Evolutionary conservation across 2,329 filamentous ascomycete species (phyloP).

Genomic region (Colletotrichum sp.): DNA sequence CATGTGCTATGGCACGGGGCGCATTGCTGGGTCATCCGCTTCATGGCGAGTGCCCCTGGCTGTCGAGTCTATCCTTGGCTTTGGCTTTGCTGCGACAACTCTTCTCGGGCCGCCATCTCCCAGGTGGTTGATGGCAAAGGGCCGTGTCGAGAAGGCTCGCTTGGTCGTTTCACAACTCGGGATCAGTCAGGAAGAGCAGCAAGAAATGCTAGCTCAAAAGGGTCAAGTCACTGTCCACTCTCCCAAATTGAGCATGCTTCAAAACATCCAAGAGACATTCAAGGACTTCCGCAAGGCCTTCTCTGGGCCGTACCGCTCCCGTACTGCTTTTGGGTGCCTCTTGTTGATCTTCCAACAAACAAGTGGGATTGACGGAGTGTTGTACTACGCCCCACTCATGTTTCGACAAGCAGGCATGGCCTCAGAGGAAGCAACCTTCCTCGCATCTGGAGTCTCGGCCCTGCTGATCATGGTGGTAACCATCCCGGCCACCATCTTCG

Average conservation of each 20-base stretch:
- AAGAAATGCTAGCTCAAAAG: not conserved
- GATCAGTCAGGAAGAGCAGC: not conserved
- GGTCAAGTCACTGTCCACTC: conserved; percentile 24
- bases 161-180: not conserved
- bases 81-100: conserved; percentile 31
- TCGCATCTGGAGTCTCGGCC: conserved; percentile 64
- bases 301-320: conserved; percentile 39
- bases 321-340: conserved; percentile 60
- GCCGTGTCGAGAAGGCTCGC: conserved; percentile 47
- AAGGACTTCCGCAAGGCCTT: conserved; percentile 28
- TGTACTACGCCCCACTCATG: conserved; percentile 66
- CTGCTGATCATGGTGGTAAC: conserved; percentile 61
- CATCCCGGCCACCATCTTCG: conserved; percentile 57
- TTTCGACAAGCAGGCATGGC: conserved; percentile 65
- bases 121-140: conserved; percentile 57
- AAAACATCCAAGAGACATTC: conserved; percentile 30
- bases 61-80: conserved; percentile 37
- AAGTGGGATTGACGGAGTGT: conserved; percentile 64
- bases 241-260: conserved; percentile 30
- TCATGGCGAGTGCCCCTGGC: conserved; percentile 62
- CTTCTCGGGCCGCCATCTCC: conserved; percentile 54
- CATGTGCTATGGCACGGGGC: conserved; percentile 62
- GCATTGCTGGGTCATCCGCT: conserved; percentile 45
- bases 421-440: conserved; percentile 55
- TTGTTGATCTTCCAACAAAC: conserved; percentile 60